These are phyloP conservation scores for Erysimum cheiri DNA, from an alignment of 441 rosid genomes.

Conservation along the genomic window DNA sequence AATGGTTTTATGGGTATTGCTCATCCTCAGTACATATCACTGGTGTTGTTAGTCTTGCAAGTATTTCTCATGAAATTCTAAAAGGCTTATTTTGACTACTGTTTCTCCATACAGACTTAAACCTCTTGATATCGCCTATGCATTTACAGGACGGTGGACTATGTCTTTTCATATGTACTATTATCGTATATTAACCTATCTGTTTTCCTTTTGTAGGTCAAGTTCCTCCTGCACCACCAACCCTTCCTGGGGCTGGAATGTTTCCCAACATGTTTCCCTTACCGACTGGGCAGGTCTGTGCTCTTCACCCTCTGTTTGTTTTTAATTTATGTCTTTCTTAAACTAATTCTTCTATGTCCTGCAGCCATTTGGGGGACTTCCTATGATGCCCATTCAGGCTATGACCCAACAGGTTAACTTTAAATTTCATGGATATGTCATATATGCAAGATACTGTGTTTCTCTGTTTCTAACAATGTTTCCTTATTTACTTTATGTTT, in stretches of 20 bases:
- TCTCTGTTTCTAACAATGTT: slow-evolving; percentile 20
- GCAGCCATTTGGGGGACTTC: slow-evolving; percentile 78
- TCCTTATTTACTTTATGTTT: not conserved
- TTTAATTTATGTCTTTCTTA: not conserved
- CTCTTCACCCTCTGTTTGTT: not conserved
- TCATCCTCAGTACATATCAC: slow-evolving; percentile 77
- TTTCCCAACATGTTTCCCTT: slow-evolving; percentile 81
- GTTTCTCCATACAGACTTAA: slow-evolving; percentile 32
- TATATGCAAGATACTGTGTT: slow-evolving; percentile 1
- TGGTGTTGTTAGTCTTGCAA: slow-evolving; percentile 73
- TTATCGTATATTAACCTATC: slow-evolving; percentile 37
- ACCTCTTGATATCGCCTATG: slow-evolving; percentile 35
- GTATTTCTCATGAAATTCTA: slow-evolving; percentile 15
- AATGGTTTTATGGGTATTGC: slow-evolving; percentile 83
- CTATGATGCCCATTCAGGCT: slow-evolving; percentile 96
- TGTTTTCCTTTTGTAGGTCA: slow-evolving; percentile 65
- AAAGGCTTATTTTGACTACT: slow-evolving; percentile 23
- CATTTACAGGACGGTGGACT: slow-evolving; percentile 28
- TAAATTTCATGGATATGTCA: slow-evolving; percentile 8
- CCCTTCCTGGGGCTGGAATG: slow-evolving; percentile 80
- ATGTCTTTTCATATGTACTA: slow-evolving; percentile 25
- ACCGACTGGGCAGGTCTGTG: slow-evolving; percentile 68
- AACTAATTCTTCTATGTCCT: slow-evolving; percentile 36
- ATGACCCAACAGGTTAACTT: slow-evolving; percentile 96
- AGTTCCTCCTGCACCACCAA: slow-evolving; percentile 68